Percentiles rank a stretch among this genome's conserved stretches.
Evolutionary conservation across 2,329 filamentous ascomycete genomes (phyloP).

Genomic region (Boeremia lycopersici): DNA sequence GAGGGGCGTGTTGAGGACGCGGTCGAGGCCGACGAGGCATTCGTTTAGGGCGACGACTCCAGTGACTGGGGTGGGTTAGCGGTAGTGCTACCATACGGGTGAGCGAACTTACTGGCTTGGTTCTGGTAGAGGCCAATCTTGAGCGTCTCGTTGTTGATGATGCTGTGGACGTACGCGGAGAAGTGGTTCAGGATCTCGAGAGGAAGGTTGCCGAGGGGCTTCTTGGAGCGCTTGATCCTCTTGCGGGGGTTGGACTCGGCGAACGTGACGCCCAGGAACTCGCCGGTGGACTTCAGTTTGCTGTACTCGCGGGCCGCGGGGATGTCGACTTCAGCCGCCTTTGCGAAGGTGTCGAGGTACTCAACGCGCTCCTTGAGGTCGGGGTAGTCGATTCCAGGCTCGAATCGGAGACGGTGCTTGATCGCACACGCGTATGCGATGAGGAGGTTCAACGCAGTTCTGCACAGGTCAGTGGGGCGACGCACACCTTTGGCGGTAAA

Average conservation of each 20-base stretch:
- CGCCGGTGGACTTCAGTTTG: conserved; percentile 66
- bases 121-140: conserved; percentile 65
- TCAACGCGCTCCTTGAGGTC: conserved; percentile 73
- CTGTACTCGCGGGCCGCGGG: conserved; percentile 36
- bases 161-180: conserved; percentile 67
- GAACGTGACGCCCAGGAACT: conserved; percentile 78
- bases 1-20: conserved; percentile 80
- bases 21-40: conserved; percentile 72
- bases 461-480: conserved; percentile 23
- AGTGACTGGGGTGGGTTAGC: conserved; percentile 53
- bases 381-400: conserved; percentile 78
- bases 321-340: conserved; percentile 56
- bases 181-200: conserved; percentile 80
- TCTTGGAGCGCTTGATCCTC: conserved; percentile 72
- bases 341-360: conserved; percentile 78
- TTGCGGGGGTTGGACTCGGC: conserved; percentile 80
- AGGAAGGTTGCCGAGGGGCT: conserved; percentile 80
- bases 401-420: conserved; percentile 83
- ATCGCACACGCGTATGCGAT: conserved; percentile 77
- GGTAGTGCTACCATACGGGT: too few species aligned
- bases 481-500: neutral
- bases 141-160: conserved; percentile 63
- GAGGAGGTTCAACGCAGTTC: conserved; percentile 75
- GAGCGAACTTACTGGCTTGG: conserved; percentile 50
- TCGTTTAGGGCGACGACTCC: conserved; percentile 72